A percentile compares a stretch with the other conserved stretches of the same genome.
phyloP scores from a whole-genome alignment of 1,139 yeast genomes.

The Kurtzmaniella natalensis region DNA sequence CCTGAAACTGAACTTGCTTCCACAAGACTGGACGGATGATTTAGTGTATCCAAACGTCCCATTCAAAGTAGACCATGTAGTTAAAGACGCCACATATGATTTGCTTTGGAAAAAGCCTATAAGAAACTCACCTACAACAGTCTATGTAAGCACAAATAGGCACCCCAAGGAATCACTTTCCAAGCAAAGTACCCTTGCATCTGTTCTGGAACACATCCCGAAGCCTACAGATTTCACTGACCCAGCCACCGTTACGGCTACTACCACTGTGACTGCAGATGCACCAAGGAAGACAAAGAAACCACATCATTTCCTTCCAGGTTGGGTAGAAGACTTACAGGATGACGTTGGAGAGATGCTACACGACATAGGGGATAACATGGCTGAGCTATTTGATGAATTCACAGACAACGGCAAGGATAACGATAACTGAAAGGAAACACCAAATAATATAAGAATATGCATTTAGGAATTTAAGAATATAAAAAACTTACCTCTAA shows the following conservation, averaged over 20 bases:
- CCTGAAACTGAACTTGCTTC: conserved; percentile 25
- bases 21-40: conserved; percentile 52
- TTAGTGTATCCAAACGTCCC: conserved; percentile 54
- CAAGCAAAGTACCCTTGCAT: conserved; percentile 22
- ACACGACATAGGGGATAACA: background rate
- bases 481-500: no score
- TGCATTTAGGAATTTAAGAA: no score
- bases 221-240: conserved; percentile 29
- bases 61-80: conserved; percentile 44
- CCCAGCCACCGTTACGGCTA: conserved; percentile 3
- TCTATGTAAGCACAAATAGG: conserved; percentile 17
- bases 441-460: no score
- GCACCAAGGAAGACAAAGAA: no score
- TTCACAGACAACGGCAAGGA: no score
- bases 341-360: background rate
- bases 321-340: background rate
- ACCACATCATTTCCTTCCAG: no score
- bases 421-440: no score
- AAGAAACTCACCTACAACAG: conserved; percentile 13
- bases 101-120: conserved; percentile 30
- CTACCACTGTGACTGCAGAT: no score
- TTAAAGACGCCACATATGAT: conserved; percentile 53
- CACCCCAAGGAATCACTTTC: conserved; percentile 25
- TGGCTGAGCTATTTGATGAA: background rate
- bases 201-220: conserved; percentile 24